Base-by-base conservation (phyloP, 2,329 filamentous ascomycete species). In the Trichoderma sp. region DNA sequence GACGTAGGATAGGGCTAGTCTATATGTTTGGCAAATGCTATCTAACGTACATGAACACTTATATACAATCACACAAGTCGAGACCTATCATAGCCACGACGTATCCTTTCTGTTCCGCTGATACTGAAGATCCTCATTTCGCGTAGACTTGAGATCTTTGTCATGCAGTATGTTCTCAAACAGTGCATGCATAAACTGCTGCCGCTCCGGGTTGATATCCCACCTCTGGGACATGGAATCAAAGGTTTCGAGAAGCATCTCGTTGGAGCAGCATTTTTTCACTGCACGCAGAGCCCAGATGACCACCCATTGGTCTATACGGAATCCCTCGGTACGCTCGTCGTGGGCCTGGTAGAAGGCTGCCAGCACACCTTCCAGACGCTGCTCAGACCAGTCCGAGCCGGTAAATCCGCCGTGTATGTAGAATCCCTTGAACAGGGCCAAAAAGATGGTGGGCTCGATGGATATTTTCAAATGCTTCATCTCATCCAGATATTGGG, bases 351-450 rank as follows among this genome's bases (percentile, higher is more conserved):
- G 79, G 15, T 92, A 82, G 74, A 94, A 89, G 1, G 91, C 88
- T 9, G 84, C 80, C 86, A 92, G 92, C 12, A 94, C 88, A 56
- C 84, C 86, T 57, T 91, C 86, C 3, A 98, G 86, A n/a, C 90
- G 87, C 74, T 87, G 81, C 34, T 85, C 83, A 32, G 89, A 93
- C 95, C 96, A 99, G 14, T 89, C 86, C 0, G 90, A 90, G 74
- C 90, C 81, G 1, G 74, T 84, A 28, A 84, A 78, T 30, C 89
- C 90, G 12, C 95, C 95, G 77, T 97, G 91, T 3, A 84, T 80
- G 36, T 87, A 86, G 78, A 98, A 99, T 0, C 93, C 94, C 76
- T 93, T 91, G 82, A 98, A 93, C 4, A 98, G 84, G 8, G 92
- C 87, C 47, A 96, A 84, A 77, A 95, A 98, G 28, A 97, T 88